phyloP scores from a whole-genome alignment of 176 grass and related monocot species.

The Rhipidocladum racemiflorum region DNA sequence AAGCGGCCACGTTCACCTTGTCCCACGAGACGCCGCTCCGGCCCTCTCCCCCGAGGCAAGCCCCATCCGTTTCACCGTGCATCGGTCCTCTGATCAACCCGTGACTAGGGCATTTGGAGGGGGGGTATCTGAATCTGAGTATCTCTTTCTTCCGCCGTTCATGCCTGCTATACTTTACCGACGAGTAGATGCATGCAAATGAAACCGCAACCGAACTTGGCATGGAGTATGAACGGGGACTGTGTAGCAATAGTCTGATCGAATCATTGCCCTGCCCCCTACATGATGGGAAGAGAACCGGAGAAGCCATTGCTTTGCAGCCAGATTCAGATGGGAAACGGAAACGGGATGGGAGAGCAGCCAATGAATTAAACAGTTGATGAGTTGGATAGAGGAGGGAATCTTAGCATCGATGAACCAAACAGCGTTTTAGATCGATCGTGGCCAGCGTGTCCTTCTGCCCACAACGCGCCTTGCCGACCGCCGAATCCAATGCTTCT shows the following conservation, averaged over 20 bases:
- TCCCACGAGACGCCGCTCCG: not conserved
- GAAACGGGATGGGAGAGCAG: not conserved
- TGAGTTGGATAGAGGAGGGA: not conserved
- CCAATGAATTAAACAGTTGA: not conserved
- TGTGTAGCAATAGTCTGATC: not conserved
- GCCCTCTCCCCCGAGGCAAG: too few relatives aligned
- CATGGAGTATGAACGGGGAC: not conserved
- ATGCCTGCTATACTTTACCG: not conserved
- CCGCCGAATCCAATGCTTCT: conserved; percentile 20
- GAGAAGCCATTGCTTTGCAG: not conserved
- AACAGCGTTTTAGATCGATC: not conserved
- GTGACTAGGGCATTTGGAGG: not conserved
- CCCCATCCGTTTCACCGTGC: not conserved
- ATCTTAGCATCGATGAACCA: conserved; percentile 31
- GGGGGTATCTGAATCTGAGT: too few relatives aligned
- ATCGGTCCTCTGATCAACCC: not conserved
- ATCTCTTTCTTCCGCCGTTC: not conserved
- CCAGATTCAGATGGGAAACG: not conserved
- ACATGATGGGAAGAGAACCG: not conserved
- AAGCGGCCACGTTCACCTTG: too few relatives aligned
- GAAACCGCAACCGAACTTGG: not conserved
- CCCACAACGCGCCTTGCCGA: not conserved
- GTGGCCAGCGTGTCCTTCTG: not conserved
- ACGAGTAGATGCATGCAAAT: not conserved
- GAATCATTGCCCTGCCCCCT: not conserved